phyloP scores from a whole-genome alignment of 2,329 filamentous ascomycete species.

The Fusarium pseudonygamai region DNA sequence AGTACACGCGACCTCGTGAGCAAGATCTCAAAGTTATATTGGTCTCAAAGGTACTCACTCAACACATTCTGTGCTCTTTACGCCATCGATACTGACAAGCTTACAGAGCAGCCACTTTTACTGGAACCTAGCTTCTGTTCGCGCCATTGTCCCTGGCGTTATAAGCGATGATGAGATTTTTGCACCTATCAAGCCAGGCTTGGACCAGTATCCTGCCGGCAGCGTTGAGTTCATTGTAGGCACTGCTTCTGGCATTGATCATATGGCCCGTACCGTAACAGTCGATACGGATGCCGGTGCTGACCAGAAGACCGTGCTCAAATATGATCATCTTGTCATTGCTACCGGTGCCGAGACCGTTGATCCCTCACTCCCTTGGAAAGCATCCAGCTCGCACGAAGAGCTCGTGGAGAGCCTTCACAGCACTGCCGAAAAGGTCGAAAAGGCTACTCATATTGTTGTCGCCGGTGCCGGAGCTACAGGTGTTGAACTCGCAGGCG shows the following conservation, averaged over 20 bases:
- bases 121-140: conserved; percentile 67
- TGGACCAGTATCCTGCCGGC: conserved; percentile 59
- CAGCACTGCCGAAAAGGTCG: conserved; percentile 52
- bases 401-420: conserved; percentile 55
- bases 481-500: conserved; percentile 64
- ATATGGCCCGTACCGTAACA: conserved; percentile 53
- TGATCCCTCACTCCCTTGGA: conserved; percentile 60
- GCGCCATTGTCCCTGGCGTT: conserved; percentile 62
- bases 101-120: conserved; percentile 64
- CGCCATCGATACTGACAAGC: background rate
- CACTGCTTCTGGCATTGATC: conserved; percentile 54
- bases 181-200: conserved; percentile 58
- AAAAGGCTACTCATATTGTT: conserved; percentile 60
- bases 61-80: background rate
- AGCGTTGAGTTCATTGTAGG: conserved; percentile 64
- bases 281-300: conserved; percentile 43
- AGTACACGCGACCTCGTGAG: conserved; percentile 57
- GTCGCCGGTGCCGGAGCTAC: conserved; percentile 67
- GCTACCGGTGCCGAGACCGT: conserved; percentile 62
- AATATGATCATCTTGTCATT: conserved; percentile 67
- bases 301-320: conserved; percentile 23
- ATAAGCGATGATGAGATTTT: conserved; percentile 61
- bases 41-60: conserved; percentile 59
- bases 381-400: conserved; percentile 58
- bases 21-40: conserved; percentile 64